A percentile compares a stretch with the other conserved stretches of the same genome.
Evolutionary conservation across 129 eudicot genomes (phyloP).

Genomic region (sunflower (Helianthus annuus)): HanXRQr2.0-SUNRISE NC_035440.2:61971059-61971558

Average conservation of each 20-base stretch:
- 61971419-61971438: constrained; percentile 18
- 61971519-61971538: neutral
- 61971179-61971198: neutral
- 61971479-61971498: neutral
- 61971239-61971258: constrained; percentile 2
- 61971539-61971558: neutral
- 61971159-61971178: neutral
- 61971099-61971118: constrained; percentile 14
- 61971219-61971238: constrained; percentile 5
- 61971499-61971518: constrained; percentile 1
- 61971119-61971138: constrained; percentile 5
- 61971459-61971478: constrained; percentile 12
- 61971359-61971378: constrained; percentile 91
- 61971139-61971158: neutral
- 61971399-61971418: constrained; percentile 78
- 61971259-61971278: constrained; percentile 7
- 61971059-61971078: constrained; percentile 99
- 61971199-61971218: constrained; percentile 11
- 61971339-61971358: constrained; percentile 99
- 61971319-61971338: constrained; percentile 73
- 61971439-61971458: neutral
- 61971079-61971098: constrained; percentile 7
- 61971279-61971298: constrained; percentile 62
- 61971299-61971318: constrained; percentile 92
- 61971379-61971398: constrained; percentile 87